Evolutionary conservation across 2,329 filamentous ascomycete species (phyloP), one percentile per base, ranked within the genome.

Genomic region (Beauveria australis): DNA sequence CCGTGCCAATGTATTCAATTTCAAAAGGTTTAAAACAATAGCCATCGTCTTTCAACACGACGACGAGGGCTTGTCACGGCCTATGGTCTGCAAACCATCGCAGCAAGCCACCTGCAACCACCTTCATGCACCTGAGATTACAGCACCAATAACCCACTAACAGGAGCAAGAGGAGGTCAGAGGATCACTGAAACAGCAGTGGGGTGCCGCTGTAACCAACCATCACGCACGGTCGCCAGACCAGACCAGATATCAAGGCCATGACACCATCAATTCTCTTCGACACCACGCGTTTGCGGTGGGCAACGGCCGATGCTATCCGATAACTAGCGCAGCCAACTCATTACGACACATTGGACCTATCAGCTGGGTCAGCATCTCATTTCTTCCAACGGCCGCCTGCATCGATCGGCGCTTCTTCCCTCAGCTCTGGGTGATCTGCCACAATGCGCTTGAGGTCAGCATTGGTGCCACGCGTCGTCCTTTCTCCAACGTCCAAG

Each of bases 361-460:
- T 47, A 24, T 19, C 41, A 37, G 10, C n/a, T n/a, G 7, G 22
- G 52, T 16, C 12, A 22, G 30, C 28, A 16, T 5, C 24, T 14
- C n/a, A 51, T 33, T 18, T 37, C 12, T 12, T 18, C 26, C 24
- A 19, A 16, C n/a, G 41, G 41, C 41, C 26, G 18, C 33, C 43
- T 28, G 28, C 55, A 44, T 33, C 24, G 26, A 47, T 22, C 37
- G 3, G 55, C 18, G 37, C 16, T n/a, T 2, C 24, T 9, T 24
- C 10, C 5, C 48, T 46, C 18, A 12, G 5, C 30, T 41, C 9
- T 22, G 24, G 3, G 24, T n/a, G 16, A 10, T 12, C 14, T 22
- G 28, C 16, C 22, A 12, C 22, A 26, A 60, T 60, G 58, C 48
- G 8, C 6, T 63, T 10, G 59, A 61, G 26, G 66, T 37, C 43